These are phyloP conservation scores for Cladorrhinum sp. DNA, from an alignment of 2,329 filamentous ascomycete species.

Conservation along the genomic window DNA sequence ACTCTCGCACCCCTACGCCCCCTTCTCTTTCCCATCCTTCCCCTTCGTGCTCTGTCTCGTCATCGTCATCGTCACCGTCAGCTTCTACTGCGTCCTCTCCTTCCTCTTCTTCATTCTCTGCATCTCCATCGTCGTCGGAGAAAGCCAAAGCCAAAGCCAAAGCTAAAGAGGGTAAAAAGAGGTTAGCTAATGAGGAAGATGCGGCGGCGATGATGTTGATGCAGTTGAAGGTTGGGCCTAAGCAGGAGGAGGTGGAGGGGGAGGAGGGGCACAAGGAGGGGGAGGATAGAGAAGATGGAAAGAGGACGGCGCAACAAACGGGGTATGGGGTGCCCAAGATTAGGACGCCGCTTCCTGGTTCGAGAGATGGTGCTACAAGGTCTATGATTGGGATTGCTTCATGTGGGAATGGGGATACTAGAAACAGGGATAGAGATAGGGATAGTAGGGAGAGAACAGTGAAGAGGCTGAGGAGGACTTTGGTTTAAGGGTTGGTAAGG, in stretches of 20 bases:
- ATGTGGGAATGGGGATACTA: too few relatives aligned
- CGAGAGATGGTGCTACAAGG: too few relatives aligned
- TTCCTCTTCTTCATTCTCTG: background rate
- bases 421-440: background rate
- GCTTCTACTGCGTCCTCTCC: background rate
- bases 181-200: background rate
- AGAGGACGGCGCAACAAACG: too few relatives aligned
- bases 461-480: background rate
- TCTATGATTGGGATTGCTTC: too few relatives aligned
- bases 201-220: slow-evolving; percentile 3
- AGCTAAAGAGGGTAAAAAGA: background rate
- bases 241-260: background rate
- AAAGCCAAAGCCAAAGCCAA: background rate
- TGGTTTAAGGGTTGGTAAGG: background rate
- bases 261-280: background rate
- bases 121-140: background rate
- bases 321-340: too few relatives aligned
- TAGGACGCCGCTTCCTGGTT: background rate
- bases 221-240: background rate
- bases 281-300: background rate
- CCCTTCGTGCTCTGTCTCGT: background rate
- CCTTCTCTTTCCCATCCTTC: background rate
- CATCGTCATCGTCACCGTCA: background rate
- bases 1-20: background rate
- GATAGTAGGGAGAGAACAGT: background rate